Base-by-base conservation (phyloP, 2,329 filamentous ascomycete genomes). In the Capronia americana region DNA sequence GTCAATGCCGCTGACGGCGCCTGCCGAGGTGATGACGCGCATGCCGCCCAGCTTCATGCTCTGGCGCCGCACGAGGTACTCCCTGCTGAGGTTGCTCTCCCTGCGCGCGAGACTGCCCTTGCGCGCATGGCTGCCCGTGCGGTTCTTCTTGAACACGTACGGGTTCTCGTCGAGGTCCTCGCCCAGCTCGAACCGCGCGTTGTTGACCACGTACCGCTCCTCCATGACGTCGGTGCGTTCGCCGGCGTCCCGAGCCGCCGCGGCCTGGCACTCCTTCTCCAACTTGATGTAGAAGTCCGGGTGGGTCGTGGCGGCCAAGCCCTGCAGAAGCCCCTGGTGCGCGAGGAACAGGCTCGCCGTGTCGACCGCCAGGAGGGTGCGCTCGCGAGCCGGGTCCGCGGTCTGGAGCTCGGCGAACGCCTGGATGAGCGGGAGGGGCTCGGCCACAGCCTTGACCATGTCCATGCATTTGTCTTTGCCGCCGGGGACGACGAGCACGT, bases 91-190 rank as follows among this genome's bases (percentile, higher is more conserved):
- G 77, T 90, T 90, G 72, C 88, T 90, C 75, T 89, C 86, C 80
- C 90, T 91, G 82, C 89, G 90, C 55, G 91, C 92, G 79, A 93
- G 91, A 78, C 90, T 93, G 74, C 92, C 92, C 85, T 95, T 95
- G 84, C 87, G 67, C 69, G 85, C 87, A 74, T 83, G 87, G 55
- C 86, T 86, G 55, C 87, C 85, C 68, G 86, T 86, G 71, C 85
- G 82, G 84, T 82, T 72, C 84, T 90, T 91, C 82, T 86, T 88
- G 74, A 91, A 86, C 77, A 95, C 89, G 80, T 94, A 94, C 34
- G 91, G 91, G 79, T 92, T 94, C 79, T 93, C 89, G 69, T 93
- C 90, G 75, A 91, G 87, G 75, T 93, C 88, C 67, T 90, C 90
- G 72, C 84, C 85, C 51, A 95, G 83, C 73, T 95, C 92, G 78